phyloP scores from a whole-genome alignment of 2,329 filamentous ascomycete species.

The Cryphonectria parasitica region DNA sequence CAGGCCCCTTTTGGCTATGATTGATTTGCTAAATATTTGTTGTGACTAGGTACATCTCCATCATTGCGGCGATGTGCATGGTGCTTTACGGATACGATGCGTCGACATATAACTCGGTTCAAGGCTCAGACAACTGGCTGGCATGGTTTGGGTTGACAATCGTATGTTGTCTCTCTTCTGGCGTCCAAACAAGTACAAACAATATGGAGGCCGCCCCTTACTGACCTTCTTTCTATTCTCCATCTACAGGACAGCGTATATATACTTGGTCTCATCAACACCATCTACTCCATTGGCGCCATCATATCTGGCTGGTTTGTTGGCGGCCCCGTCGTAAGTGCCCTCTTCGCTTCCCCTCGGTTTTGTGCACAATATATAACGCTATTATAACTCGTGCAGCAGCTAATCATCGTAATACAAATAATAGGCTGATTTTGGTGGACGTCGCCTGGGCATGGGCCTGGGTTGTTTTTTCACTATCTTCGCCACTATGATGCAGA shows the following conservation, averaged over 20 bases:
- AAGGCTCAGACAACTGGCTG: slow-evolving; percentile 69
- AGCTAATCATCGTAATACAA: not conserved
- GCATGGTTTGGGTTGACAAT: slow-evolving; percentile 60
- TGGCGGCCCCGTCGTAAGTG: slow-evolving; percentile 60
- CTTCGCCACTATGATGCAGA: slow-evolving; percentile 70
- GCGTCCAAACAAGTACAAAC: not conserved
- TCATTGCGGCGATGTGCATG: slow-evolving; percentile 75
- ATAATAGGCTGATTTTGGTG: slow-evolving; percentile 56
- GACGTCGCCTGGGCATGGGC: slow-evolving; percentile 68
- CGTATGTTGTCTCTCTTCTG: slow-evolving; percentile 32
- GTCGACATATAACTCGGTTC: slow-evolving; percentile 73
- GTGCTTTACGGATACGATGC: slow-evolving; percentile 77
- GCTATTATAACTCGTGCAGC: too few species aligned
- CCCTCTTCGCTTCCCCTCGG: too few species aligned
- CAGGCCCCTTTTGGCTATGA: not conserved
- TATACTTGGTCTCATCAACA: slow-evolving; percentile 61
- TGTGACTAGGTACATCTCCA: slow-evolving; percentile 62
- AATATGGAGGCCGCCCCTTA: not conserved
- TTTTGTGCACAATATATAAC: too few species aligned
- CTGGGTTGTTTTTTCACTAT: slow-evolving; percentile 67
- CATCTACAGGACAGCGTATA: slow-evolving; percentile 36
- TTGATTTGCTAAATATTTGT: not conserved
- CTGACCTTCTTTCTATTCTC: not conserved
- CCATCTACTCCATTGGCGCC: slow-evolving; percentile 71
- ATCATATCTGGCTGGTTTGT: slow-evolving; percentile 73